Evolutionary conservation across 2,329 filamentous ascomycete species (phyloP), one percentile per base, ranked within the genome.

Genomic region (Davidsoniella neocaledoniae): DNA sequence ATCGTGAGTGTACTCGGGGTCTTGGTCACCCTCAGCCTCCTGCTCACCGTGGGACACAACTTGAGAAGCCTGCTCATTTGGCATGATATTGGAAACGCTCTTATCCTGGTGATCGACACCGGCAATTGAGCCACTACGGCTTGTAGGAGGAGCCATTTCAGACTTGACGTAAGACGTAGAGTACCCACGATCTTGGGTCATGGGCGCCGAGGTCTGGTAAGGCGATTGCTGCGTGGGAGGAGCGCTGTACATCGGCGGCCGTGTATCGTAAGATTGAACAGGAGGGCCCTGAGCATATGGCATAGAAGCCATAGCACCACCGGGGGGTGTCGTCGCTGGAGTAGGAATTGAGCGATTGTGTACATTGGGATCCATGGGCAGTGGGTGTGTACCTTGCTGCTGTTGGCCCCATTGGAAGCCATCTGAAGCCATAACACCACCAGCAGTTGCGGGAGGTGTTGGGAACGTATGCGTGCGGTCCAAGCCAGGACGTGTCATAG

Each of bases 401-500:
- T 71, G 70, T 23, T 43, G 47, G 33, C 67, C 72, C 85, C 88
- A 95, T 61, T 88, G 82, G 63, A 90, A 94, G 39, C 75, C 82
- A 33, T 86, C 83, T 38, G 83, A 79, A 43, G 79, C 79, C 73
- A 94, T 86, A 43, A 93, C 77, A 64, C 86, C 86, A 0, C 87
- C 91, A n/a, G 87, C 84, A 62, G 86, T 95, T 0, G 88, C 86
- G 1, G 90, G 88, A 36, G 90, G 90, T 3, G 90, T 95, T 3
- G 90, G 88, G 65, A 95, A 95, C 2, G 87, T 94, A 63, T 94
- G 84, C 14, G 87, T 82, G 48, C 90, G 79, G 55, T 95, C 88
- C 37, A 94, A 67, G 5, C 77, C 72, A 6, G 87, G 87, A 41
- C 90, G 79, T 46, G 77, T 76, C 59, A 86, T 77, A 67, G 62